phyloP scores from a whole-genome alignment of 371 early-diverging fungal species.

The Scutellospora calospora region DNA sequence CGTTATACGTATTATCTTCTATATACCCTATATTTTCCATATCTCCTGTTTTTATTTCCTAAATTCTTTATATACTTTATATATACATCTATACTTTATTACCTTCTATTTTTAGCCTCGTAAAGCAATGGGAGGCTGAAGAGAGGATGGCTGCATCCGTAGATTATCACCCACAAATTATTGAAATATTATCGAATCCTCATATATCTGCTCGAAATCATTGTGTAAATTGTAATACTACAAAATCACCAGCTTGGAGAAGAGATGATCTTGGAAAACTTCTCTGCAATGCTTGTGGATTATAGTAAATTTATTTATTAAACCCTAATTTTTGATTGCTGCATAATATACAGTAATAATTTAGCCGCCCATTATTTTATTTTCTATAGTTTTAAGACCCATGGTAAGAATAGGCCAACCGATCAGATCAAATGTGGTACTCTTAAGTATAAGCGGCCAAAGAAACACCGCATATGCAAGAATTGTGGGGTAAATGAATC shows the following conservation, averaged over 20 bases:
- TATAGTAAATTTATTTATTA: constrained; percentile 67
- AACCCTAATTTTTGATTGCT: too few species aligned
- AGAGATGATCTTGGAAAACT: constrained; percentile 80
- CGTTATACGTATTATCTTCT: too few species aligned
- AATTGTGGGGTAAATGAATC: neutral
- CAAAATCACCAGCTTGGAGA: constrained; percentile 95
- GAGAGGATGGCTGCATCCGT: neutral
- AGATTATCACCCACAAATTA: constrained; percentile 19
- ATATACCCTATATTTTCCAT: too few species aligned
- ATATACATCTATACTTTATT: too few species aligned
- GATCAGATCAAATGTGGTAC: neutral
- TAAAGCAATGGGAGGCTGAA: constrained; percentile 15
- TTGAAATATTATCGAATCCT: constrained; percentile 12
- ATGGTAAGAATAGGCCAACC: neutral
- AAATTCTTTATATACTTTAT: too few species aligned
- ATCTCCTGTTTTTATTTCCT: too few species aligned
- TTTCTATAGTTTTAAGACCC: neutral
- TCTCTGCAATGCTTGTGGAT: constrained; percentile 96
- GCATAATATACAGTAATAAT: too few species aligned
- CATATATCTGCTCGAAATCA: constrained; percentile 2
- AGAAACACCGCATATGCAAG: neutral
- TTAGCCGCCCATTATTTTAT: too few species aligned
- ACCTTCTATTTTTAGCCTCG: neutral
- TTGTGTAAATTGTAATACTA: constrained; percentile 91
- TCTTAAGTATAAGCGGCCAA: neutral